phyloP scores from a whole-genome alignment of 257 asterid genomes.

The Ehretia macrophylla region DNA sequence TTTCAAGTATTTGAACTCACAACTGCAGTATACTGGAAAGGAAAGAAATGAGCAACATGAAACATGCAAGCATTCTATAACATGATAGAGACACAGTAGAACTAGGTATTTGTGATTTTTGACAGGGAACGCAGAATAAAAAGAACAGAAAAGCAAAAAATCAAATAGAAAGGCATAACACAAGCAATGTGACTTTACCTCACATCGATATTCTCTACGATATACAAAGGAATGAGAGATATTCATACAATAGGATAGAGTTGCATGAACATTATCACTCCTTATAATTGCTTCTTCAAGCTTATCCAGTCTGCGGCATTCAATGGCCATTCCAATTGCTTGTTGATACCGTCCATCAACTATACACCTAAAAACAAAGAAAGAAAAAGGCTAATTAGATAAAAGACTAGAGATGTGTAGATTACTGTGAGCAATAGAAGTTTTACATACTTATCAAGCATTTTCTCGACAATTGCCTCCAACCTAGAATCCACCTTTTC shows the following conservation, averaged over 20 bases:
- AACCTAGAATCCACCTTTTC: slow-evolving; percentile 71
- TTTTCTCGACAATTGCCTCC: slow-evolving; percentile 91
- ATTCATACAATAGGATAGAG: slow-evolving; percentile 74
- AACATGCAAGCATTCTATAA: background rate
- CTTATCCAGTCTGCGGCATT: slow-evolving; percentile 90
- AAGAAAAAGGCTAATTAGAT: slow-evolving; percentile 6
- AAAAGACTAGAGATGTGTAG: slow-evolving; percentile 1
- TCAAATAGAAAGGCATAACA: too few species aligned
- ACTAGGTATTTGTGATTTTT: too few species aligned
- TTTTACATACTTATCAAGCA: slow-evolving; percentile 83
- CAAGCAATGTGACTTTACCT: slow-evolving; percentile 43
- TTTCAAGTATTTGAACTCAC: too few species aligned
- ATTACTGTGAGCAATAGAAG: background rate
- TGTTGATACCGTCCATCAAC: slow-evolving; percentile 82
- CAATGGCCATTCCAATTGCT: slow-evolving; percentile 91
- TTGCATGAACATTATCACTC: slow-evolving; percentile 75
- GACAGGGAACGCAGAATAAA: too few species aligned
- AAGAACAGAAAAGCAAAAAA: too few species aligned
- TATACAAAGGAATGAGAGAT: slow-evolving; percentile 72
- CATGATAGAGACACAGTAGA: background rate
- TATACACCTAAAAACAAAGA: slow-evolving; percentile 60
- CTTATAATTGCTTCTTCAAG: slow-evolving; percentile 72
- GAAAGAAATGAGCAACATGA: background rate
- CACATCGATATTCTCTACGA: slow-evolving; percentile 82
- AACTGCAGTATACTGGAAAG: too few species aligned